Evolutionary conservation across 805 yeast species (phyloP).

Genomic region (Hanseniaspora mollemarum): DNA sequence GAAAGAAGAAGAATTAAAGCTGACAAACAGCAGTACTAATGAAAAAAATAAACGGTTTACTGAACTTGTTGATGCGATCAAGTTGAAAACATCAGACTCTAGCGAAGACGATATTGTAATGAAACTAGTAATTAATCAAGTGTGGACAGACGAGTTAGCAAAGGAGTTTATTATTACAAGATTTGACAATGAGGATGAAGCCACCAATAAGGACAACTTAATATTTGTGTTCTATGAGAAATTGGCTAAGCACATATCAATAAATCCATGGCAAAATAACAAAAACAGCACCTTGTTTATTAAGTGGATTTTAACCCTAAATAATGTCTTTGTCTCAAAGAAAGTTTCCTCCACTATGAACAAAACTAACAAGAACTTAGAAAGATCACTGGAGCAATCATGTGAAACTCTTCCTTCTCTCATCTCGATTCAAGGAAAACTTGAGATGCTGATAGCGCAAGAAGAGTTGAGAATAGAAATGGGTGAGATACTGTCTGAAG

Average conservation of each 20-base stretch:
- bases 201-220: constrained; percentile 5
- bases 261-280: constrained; percentile 24
- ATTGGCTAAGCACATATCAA: constrained; percentile 38
- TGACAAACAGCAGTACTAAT: constrained; percentile 11
- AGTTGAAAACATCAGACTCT: neutral
- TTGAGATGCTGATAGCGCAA: constrained; percentile 67
- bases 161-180: constrained; percentile 27
- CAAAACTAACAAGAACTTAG: constrained; percentile 34
- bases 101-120: constrained; percentile 6
- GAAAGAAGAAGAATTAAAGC: constrained; percentile 21
- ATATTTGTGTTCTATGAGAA: constrained; percentile 33
- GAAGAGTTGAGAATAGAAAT: constrained; percentile 52
- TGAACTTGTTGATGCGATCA: constrained; percentile 7
- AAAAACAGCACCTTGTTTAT: constrained; percentile 48
- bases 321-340: constrained; percentile 35
- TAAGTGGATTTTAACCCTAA: constrained; percentile 62
- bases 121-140: constrained; percentile 11
- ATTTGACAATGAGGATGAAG: constrained; percentile 5
- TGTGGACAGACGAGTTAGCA: constrained; percentile 26
- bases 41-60: constrained; percentile 13
- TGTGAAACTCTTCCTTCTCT: constrained; percentile 53
- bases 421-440: constrained; percentile 73
- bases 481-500: constrained; percentile 30
- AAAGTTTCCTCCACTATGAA: constrained; percentile 9
- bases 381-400: constrained; percentile 45